These are phyloP conservation scores for Stemphylium vesicarium DNA, from an alignment of 2,329 filamentous ascomycete species.

Conservation along the genomic window DNA sequence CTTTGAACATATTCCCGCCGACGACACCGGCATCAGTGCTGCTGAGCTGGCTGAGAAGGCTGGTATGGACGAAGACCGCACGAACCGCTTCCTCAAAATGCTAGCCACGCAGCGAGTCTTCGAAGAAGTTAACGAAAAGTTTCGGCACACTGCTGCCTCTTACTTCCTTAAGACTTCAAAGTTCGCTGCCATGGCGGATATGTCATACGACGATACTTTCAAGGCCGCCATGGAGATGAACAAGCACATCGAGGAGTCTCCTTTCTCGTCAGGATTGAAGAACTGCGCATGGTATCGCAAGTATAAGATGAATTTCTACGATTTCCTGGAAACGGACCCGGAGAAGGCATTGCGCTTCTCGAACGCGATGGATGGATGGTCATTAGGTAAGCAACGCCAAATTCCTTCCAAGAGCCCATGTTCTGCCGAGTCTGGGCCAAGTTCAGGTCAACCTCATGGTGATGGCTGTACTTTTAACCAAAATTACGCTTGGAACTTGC, in stretches of 20 bases:
- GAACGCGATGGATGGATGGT: conserved; percentile 8
- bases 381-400: neutral
- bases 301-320: conserved; percentile 3
- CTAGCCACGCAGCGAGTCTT: conserved; percentile 33
- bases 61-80: conserved; percentile 30
- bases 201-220: conserved; percentile 4
- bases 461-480: too few species aligned
- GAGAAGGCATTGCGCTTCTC: conserved; percentile 1
- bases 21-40: neutral
- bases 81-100: conserved; percentile 24
- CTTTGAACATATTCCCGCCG: conserved; percentile 12
- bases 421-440: too few species aligned
- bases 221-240: conserved; percentile 5
- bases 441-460: too few species aligned
- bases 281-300: conserved; percentile 5
- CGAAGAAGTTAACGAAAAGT: conserved; percentile 21
- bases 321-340: neutral
- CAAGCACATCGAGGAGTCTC: neutral
- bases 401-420: too few species aligned
- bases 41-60: conserved; percentile 17
- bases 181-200: too few species aligned
- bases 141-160: conserved; percentile 7
- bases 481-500: too few species aligned
- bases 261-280: neutral
- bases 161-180: too few species aligned